Conservation (phyloP, 176 grass and related monocot species). For the Eragrostis curvula region DNA sequence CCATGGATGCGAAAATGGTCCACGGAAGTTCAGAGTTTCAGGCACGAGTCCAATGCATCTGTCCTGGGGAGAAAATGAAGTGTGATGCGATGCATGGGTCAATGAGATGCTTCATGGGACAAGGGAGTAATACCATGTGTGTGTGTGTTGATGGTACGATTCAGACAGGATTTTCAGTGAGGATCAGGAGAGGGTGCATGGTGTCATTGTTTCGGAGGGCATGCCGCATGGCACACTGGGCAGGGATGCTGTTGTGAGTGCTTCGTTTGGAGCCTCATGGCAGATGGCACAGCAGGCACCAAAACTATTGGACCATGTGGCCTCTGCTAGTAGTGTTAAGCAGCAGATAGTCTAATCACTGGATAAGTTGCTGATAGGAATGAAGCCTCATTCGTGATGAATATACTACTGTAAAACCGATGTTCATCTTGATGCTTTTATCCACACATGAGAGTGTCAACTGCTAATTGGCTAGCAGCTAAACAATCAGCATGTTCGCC, state of each 20-base stretch:
- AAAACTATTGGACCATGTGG: slow-evolving; percentile 34
- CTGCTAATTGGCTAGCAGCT: neutral
- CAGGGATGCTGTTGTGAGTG: neutral
- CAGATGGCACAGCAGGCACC: neutral
- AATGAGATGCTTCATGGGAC: neutral
- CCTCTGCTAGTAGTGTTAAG: neutral
- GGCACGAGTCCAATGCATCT: neutral
- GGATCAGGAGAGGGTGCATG: neutral
- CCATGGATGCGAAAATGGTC: neutral
- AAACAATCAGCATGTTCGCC: no score
- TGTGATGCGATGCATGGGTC: neutral
- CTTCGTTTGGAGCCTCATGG: slow-evolving; percentile 27
- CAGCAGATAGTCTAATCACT: slow-evolving; percentile 23
- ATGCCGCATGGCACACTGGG: neutral
- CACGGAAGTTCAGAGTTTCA: neutral
- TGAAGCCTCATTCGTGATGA: slow-evolving; percentile 23
- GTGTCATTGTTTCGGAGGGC: slow-evolving; percentile 23
- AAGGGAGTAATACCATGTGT: no score
- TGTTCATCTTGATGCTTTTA: neutral
- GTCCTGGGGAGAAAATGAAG: neutral
- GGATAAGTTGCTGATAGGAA: slow-evolving; percentile 4
- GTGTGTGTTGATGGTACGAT: neutral
- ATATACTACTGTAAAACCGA: neutral
- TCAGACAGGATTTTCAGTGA: slow-evolving; percentile 8
- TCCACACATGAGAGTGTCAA: neutral